phyloP scores from a whole-genome alignment of 2,329 filamentous ascomycete genomes.

The Sporothrix variecibatus region DNA sequence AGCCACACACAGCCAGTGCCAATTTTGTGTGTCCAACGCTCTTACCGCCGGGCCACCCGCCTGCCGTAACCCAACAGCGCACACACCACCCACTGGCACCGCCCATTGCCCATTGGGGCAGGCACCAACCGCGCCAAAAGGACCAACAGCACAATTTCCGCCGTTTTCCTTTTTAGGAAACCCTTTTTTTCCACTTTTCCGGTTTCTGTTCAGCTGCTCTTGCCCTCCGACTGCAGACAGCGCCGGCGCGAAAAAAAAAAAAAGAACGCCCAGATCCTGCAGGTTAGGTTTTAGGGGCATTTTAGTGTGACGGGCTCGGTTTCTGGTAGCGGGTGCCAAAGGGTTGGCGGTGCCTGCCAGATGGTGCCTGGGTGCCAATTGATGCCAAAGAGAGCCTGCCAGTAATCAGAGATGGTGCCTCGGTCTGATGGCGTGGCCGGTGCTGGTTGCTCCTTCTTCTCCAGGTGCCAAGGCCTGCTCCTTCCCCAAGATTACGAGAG shows the following conservation, averaged over 20 bases:
- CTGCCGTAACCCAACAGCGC: neutral
- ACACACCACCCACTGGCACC: neutral
- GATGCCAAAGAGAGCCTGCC: neutral
- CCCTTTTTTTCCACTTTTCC: slow-evolving; percentile 6
- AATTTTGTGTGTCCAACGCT: neutral
- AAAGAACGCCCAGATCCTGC: slow-evolving; percentile 13
- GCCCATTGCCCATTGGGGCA: neutral
- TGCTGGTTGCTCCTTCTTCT: neutral
- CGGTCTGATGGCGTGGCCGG: neutral
- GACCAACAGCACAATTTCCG: neutral
- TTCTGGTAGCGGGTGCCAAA: slow-evolving; percentile 5
- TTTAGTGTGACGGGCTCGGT: neutral
- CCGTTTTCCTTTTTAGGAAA: slow-evolving; percentile 2
- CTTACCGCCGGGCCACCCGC: slow-evolving; percentile 5
- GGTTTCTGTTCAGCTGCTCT: slow-evolving; percentile 13
- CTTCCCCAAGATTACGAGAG: neutral
- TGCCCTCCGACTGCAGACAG: slow-evolving; percentile 1
- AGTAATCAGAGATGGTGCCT: neutral
- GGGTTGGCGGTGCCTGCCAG: neutral
- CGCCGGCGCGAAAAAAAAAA: neutral
- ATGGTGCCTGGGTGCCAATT: too few species aligned
- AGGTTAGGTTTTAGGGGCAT: neutral
- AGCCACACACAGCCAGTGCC: neutral
- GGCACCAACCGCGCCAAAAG: neutral
- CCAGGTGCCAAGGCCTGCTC: neutral